phyloP scores from a whole-genome alignment of 2,329 filamentous ascomycete species.

The Talaromyces sp. region DNA sequence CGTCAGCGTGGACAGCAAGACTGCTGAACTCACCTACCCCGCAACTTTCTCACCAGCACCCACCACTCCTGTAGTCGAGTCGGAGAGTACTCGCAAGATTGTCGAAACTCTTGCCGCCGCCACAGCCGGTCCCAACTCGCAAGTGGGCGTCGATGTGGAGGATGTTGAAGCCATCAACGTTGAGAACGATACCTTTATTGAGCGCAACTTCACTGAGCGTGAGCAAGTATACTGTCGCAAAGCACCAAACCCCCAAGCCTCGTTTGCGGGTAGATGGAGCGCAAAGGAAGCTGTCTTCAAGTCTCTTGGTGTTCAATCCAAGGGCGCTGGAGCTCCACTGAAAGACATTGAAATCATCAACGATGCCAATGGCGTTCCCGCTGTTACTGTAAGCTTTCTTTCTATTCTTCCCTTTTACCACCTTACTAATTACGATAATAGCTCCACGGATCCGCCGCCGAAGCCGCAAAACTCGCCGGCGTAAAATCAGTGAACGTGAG shows the following conservation, averaged over 20 bases:
- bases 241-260: conserved; percentile 75
- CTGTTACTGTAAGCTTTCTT: conserved; percentile 71
- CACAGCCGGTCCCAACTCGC: conserved; percentile 61
- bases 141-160: conserved; percentile 92
- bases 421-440: conserved; percentile 35
- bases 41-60: conserved; percentile 62
- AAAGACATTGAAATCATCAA: conserved; percentile 92
- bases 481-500: conserved; percentile 87
- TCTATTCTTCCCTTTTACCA: background rate
- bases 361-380: conserved; percentile 76
- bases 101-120: conserved; percentile 73
- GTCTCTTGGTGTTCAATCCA: conserved; percentile 79
- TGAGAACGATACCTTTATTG: conserved; percentile 86
- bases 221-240: conserved; percentile 86
- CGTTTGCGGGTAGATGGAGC: conserved; percentile 92
- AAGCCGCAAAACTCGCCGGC: conserved; percentile 78
- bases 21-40: conserved; percentile 71
- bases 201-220: conserved; percentile 84
- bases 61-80: conserved; percentile 42
- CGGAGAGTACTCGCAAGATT: conserved; percentile 66
- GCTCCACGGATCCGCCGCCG: conserved; percentile 81
- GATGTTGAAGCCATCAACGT: conserved; percentile 83
- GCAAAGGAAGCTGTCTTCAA: conserved; percentile 99
- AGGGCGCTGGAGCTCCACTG: conserved; percentile 82
- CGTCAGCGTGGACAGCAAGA: conserved; percentile 82